Evolutionary conservation across 139 green algal genomes (phyloP).

Genomic region (Chlorella vulgaris): DNA sequence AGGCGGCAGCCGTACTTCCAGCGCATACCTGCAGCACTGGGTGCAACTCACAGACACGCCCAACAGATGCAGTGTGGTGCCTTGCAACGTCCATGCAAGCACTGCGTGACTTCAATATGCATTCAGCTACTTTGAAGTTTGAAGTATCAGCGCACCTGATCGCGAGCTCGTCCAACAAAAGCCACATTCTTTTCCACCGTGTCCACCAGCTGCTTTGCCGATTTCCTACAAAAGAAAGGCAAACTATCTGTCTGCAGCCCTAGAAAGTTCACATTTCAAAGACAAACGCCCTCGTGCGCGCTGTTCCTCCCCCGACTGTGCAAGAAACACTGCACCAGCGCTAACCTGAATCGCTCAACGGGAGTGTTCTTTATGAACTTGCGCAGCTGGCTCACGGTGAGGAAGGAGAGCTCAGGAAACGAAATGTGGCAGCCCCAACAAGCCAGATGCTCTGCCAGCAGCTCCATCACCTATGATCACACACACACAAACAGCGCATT

Average conservation of each 20-base stretch:
- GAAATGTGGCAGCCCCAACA: constrained; percentile 78
- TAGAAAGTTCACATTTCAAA: no score
- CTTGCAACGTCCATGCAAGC: no score
- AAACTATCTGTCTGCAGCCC: not conserved
- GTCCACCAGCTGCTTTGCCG: constrained; percentile 52
- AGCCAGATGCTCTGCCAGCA: constrained; percentile 81
- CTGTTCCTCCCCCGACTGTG: no score
- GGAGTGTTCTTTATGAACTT: constrained; percentile 77
- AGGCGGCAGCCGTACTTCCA: not conserved
- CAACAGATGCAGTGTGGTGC: no score
- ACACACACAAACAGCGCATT: not conserved
- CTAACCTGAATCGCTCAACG: constrained; percentile 80
- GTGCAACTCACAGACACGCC: no score
- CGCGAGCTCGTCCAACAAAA: constrained; percentile 67
- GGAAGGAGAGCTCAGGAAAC: constrained; percentile 91
- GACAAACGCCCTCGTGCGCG: no score
- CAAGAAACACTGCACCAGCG: not conserved
- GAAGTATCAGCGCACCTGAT: constrained; percentile 33
- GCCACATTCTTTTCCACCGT: constrained; percentile 67
- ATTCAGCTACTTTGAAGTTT: not conserved
- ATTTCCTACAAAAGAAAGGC: constrained; percentile 13
- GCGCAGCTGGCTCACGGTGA: constrained; percentile 69
- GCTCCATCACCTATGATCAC: constrained; percentile 67
- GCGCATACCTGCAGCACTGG: not conserved
- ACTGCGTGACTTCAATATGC: no score